Percentiles rank a stretch among this genome's conserved stretches.
phyloP scores from a whole-genome alignment of 352 stramenopile genomes.

The Pythium biforme region DNA sequence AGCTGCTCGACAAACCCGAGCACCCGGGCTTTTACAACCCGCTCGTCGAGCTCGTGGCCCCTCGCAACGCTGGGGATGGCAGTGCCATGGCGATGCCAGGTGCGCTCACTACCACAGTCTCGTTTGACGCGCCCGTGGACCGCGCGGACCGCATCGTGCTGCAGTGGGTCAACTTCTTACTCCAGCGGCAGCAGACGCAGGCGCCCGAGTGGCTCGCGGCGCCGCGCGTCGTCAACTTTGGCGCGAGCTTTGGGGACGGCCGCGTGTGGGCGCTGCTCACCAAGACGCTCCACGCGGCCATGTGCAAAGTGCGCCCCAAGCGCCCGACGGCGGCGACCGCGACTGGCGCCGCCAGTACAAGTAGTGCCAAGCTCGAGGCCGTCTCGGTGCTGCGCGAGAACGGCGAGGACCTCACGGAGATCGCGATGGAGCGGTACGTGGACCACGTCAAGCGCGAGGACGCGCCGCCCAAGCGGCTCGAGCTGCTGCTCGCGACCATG shows the following conservation, averaged over 20 bases:
- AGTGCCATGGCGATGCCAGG: background rate
- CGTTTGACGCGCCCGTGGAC: constrained; percentile 54
- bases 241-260: constrained; percentile 63
- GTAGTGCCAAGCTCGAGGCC: constrained; percentile 45
- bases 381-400: constrained; percentile 71
- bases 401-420: constrained; percentile 76
- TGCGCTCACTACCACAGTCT: constrained; percentile 22
- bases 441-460: constrained; percentile 56
- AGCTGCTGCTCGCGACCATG: constrained; percentile 70
- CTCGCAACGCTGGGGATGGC: constrained; percentile 1
- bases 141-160: constrained; percentile 70
- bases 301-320: constrained; percentile 49
- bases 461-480: constrained; percentile 52
- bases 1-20: constrained; percentile 64
- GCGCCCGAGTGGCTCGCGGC: constrained; percentile 48
- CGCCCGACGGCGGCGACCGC: constrained; percentile 18
- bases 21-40: constrained; percentile 65
- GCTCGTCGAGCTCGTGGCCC: constrained; percentile 27
- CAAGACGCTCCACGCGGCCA: constrained; percentile 61
- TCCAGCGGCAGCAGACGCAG: constrained; percentile 33
- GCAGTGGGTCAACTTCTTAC: constrained; percentile 70
- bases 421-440: constrained; percentile 71
- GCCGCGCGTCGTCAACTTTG: constrained; percentile 61
- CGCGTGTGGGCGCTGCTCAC: constrained; percentile 55
- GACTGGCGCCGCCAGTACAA: background rate